Evolutionary conservation across 2,329 filamentous ascomycete genomes (phyloP).

Genomic region (Aaosphaeria pasadenensis): DNA sequence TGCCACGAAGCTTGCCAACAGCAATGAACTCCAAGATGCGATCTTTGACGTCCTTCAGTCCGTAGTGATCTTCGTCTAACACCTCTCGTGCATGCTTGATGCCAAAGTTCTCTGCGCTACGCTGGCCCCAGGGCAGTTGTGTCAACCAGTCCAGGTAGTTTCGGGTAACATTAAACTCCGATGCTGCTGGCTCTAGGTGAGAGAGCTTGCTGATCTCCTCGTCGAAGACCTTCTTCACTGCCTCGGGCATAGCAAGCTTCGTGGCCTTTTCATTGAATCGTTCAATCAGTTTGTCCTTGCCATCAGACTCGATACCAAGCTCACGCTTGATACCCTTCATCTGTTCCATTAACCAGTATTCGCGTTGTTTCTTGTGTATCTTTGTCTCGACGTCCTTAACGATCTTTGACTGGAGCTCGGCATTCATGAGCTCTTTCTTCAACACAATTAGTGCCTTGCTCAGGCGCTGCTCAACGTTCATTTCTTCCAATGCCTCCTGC

Average conservation of each 20-base stretch:
- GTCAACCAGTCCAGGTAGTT: slow-evolving; percentile 99
- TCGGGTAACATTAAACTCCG: slow-evolving; percentile 96
- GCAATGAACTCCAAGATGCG: slow-evolving; percentile 98
- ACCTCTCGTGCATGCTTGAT: slow-evolving; percentile 89
- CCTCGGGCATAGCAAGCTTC: slow-evolving; percentile 94
- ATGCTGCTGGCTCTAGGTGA: slow-evolving; percentile 90
- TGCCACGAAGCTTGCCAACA: slow-evolving; percentile 92
- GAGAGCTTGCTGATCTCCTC: slow-evolving; percentile 97
- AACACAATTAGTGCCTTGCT: slow-evolving; percentile 88
- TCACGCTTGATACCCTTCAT: slow-evolving; percentile 98
- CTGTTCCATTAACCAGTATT: slow-evolving; percentile 99
- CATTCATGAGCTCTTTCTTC: slow-evolving; percentile 99
- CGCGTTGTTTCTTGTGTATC: slow-evolving; percentile 93
- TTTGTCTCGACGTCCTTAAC: slow-evolving; percentile 96
- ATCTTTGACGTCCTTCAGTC: slow-evolving; percentile 96
- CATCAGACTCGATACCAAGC: slow-evolving; percentile 93
- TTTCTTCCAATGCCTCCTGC: slow-evolving; percentile 82
- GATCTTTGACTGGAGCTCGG: slow-evolving; percentile 94
- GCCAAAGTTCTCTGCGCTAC: slow-evolving; percentile 93
- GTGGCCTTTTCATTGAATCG: slow-evolving; percentile 94
- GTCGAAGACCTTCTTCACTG: slow-evolving; percentile 95
- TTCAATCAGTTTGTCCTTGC: slow-evolving; percentile 96
- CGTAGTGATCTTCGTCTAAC: slow-evolving; percentile 94
- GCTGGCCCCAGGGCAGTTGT: slow-evolving; percentile 94
- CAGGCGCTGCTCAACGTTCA: slow-evolving; percentile 89